These are phyloP conservation scores for Phaffia tasmanica DNA, from an alignment of 768 basidiomycete species.

Conservation along the genomic window DNA sequence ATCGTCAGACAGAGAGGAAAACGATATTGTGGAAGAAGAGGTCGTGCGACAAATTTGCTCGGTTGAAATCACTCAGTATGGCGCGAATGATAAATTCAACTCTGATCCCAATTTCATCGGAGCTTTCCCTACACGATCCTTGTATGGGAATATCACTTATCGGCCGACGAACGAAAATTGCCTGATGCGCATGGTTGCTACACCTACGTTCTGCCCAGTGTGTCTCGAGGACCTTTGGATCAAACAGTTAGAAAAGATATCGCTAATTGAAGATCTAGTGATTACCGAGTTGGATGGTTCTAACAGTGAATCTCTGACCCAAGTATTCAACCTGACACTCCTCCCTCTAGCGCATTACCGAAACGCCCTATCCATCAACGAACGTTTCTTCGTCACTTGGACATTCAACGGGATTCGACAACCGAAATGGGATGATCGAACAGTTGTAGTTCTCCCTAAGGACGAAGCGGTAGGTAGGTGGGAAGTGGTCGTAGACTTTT, in stretches of 20 bases:
- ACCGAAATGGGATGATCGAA: neutral
- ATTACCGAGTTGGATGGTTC: neutral
- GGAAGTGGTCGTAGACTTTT: constrained; percentile 4
- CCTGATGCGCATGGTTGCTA: constrained; percentile 62
- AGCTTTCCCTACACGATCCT: constrained; percentile 65
- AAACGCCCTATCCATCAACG: neutral
- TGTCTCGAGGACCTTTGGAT: constrained; percentile 67
- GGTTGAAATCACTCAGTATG: constrained; percentile 62
- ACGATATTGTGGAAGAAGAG: constrained; percentile 42
- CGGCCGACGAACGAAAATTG: constrained; percentile 76
- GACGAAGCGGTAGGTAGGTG: neutral
- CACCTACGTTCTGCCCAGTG: constrained; percentile 61
- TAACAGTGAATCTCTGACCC: neutral
- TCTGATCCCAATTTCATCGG: constrained; percentile 51
- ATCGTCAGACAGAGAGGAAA: too few species aligned
- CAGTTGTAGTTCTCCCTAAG: neutral
- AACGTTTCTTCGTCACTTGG: constrained; percentile 9
- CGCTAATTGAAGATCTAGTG: constrained; percentile 50
- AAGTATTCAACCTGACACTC: constrained; percentile 43
- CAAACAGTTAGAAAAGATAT: constrained; percentile 49
- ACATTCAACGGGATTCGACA: neutral
- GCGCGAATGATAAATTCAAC: constrained; percentile 53
- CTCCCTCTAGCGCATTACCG: constrained; percentile 55
- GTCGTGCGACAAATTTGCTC: constrained; percentile 56
- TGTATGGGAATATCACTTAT: constrained; percentile 55